Evolutionary conservation across 1,139 yeast species (phyloP), one percentile per base, ranked within the genome.

Genomic region (Pichia sp.): DNA sequence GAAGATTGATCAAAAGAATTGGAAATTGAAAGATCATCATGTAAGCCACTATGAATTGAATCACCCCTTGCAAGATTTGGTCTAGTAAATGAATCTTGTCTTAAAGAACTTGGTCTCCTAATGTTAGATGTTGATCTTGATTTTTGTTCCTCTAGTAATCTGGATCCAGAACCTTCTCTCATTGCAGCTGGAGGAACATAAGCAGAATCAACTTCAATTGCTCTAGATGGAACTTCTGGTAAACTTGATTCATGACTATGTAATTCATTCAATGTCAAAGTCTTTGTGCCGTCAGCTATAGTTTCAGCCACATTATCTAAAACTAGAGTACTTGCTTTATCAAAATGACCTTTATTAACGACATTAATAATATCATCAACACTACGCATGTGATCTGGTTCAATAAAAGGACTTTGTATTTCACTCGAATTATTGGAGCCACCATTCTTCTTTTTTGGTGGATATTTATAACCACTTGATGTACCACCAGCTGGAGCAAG

Each of bases 1-100:
- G 50, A 41, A 6, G 40, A 7, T 44, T 41, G 7, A 39, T 46
- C 53, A 43, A 30, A 51, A 5, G 53, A 37, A n/a, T 40, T 44
- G 6, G 47, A 40, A 11, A 51, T 45, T 27, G 53, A 43, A 34
- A 45, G 45, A 26, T 61, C 66, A 41, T 60, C 63, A 45, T 64
- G 58, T 27, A 64, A 57, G 2, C 67, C 67, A 58, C 73, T 74
- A 58, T 78, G 80, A 61, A 79, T 80, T 1, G 84, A 77, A 56
- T 80, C 86, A 42, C 86, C 86, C 53, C 83, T 71, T 7, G 86
- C 86, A 60, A 81, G 70, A 62, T 80, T 84, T 3, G 85, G 83
- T 56, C 64, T 70, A 4, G 54, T 45, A 4, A 72, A 60, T 1
- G 59, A 47, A 5, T 63, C 59, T n/a, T 67, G 64, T 38, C 64